A percentile compares a stretch with the other conserved stretches of the same genome.
Evolutionary conservation across 208 protist species (phyloP).

Genomic region (Novymonas esmeraldas): DNA sequence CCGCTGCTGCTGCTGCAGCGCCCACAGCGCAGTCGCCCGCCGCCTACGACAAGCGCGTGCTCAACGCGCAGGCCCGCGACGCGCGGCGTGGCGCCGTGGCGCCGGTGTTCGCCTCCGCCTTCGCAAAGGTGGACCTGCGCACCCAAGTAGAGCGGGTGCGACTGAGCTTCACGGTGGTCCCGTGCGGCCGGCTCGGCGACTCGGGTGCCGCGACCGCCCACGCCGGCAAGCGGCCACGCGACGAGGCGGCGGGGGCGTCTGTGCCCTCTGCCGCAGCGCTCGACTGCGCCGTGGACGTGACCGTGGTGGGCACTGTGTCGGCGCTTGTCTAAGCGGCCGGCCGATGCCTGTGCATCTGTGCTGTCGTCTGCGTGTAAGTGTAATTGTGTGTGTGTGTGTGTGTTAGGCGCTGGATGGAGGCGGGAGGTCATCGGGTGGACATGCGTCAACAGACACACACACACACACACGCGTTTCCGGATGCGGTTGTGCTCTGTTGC

Average conservation of each 20-base stretch:
- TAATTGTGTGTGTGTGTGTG: background rate
- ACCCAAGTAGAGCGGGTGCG: constrained; percentile 68
- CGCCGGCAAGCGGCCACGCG: background rate
- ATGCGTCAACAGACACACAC: background rate
- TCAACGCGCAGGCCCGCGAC: constrained; percentile 37
- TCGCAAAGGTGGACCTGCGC: constrained; percentile 46
- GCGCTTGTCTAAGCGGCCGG: constrained; percentile 25
- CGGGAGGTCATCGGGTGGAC: too few species aligned
- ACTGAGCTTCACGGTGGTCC: constrained; percentile 59
- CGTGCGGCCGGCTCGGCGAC: constrained; percentile 7
- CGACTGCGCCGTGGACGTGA: constrained; percentile 38
- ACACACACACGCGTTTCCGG: constrained; percentile 3
- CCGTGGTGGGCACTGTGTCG: constrained; percentile 42
- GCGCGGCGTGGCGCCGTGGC: constrained; percentile 15
- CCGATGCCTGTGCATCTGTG: background rate
- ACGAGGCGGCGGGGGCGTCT: background rate
- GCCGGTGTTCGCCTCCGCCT: constrained; percentile 25
- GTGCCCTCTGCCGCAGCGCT: background rate
- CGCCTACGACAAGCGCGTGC: constrained; percentile 40
- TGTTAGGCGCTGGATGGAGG: background rate
- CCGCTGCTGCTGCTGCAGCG: background rate
- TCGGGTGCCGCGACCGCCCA: background rate
- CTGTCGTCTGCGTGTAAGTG: background rate
- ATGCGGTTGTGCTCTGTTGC: too few species aligned
- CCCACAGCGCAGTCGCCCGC: background rate